phyloP scores from a whole-genome alignment of 768 basidiomycete species.

The Filobasidium floriforme region DNA sequence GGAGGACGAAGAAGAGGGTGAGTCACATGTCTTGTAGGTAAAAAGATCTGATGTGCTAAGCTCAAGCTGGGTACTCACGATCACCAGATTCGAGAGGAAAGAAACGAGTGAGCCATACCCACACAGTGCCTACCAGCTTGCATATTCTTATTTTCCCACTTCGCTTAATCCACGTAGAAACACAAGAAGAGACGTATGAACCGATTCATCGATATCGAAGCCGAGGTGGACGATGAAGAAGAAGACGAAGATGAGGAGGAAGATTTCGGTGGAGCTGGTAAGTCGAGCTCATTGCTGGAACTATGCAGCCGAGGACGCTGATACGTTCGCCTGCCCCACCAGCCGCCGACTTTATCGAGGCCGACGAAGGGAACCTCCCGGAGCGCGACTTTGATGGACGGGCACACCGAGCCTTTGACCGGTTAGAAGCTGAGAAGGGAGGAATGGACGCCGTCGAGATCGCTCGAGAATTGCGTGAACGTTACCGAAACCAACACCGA shows the following conservation, averaged over 20 bases:
- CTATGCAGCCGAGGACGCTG: neutral
- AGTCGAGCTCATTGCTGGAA: constrained; percentile 14
- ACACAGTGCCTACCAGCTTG: neutral
- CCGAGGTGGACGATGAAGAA: constrained; percentile 92
- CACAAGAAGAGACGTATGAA: constrained; percentile 50
- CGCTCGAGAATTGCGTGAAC: constrained; percentile 68
- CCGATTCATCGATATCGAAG: constrained; percentile 91
- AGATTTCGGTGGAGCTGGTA: constrained; percentile 46
- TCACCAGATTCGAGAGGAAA: constrained; percentile 17
- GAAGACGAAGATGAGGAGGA: constrained; percentile 74
- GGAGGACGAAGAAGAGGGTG: constrained; percentile 29
- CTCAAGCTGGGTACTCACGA: neutral
- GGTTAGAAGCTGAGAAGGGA: constrained; percentile 54
- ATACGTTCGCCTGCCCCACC: neutral
- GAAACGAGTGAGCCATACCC: constrained; percentile 25
- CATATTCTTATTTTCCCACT: neutral
- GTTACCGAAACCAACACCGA: constrained; percentile 61
- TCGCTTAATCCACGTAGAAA: constrained; percentile 51
- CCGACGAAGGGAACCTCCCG: constrained; percentile 10
- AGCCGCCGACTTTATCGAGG: constrained; percentile 28
- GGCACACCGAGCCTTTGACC: constrained; percentile 52
- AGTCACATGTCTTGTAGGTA: neutral
- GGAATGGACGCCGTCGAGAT: constrained; percentile 76
- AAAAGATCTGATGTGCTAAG: neutral
- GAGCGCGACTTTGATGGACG: constrained; percentile 31